Evolutionary conservation across 345 rosid species (phyloP).

Genomic region (Camelina neglecta): DNA sequence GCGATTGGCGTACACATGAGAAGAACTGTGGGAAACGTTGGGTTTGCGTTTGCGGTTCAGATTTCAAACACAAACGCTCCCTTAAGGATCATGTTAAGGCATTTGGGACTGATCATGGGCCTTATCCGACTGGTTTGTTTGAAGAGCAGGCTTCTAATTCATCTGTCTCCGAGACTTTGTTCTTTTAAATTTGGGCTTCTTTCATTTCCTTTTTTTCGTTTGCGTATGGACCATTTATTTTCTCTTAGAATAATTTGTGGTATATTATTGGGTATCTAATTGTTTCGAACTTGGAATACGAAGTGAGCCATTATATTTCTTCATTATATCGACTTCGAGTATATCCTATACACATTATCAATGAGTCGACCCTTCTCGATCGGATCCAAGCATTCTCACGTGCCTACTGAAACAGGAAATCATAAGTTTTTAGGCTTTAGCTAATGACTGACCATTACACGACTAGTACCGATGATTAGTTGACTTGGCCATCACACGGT

Average conservation of each 20-base stretch:
- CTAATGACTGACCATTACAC: too few species aligned
- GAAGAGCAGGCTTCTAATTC: slow-evolving; percentile 34
- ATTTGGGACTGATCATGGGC: slow-evolving; percentile 71
- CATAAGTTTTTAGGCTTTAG: too few species aligned
- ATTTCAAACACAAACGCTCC: slow-evolving; percentile 91
- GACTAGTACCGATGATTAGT: too few species aligned
- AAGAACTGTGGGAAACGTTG: slow-evolving; percentile 93
- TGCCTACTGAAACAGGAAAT: too few species aligned
- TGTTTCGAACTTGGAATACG: not conserved
- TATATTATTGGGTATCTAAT: not conserved
- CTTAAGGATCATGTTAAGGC: slow-evolving; percentile 85
- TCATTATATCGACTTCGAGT: not conserved
- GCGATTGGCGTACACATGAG: slow-evolving; percentile 94
- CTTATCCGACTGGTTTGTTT: slow-evolving; percentile 47
- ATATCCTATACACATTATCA: too few species aligned
- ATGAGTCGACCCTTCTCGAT: too few species aligned
- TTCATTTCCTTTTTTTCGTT: not conserved
- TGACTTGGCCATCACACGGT: too few species aligned
- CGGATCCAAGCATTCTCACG: too few species aligned
- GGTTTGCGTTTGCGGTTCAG: slow-evolving; percentile 88
- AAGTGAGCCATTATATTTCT: not conserved
- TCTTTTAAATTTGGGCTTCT: slow-evolving; percentile 22
- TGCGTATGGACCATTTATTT: not conserved
- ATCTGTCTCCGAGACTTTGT: slow-evolving; percentile 31
- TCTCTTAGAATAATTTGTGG: not conserved